These are phyloP conservation scores for Linum tenue DNA, from an alignment of 345 rosid species.

Conservation along the genomic window DNA sequence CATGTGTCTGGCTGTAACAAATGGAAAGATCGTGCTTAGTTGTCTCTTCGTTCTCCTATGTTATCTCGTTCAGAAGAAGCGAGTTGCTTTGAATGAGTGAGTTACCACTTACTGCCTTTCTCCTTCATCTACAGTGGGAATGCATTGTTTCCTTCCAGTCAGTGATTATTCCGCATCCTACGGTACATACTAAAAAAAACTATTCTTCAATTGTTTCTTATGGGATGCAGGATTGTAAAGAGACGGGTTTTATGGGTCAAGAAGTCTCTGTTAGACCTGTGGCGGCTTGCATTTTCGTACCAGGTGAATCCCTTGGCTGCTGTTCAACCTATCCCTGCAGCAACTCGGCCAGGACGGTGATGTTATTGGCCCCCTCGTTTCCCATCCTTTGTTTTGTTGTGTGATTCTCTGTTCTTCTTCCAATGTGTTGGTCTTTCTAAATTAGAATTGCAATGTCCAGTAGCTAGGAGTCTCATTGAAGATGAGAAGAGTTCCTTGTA, in stretches of 20 bases:
- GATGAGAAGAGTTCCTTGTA: too few relatives aligned
- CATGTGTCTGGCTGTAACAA: conserved; percentile 31
- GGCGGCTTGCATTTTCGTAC: conserved; percentile 87
- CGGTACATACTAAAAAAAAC: neutral
- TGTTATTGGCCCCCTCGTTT: too few relatives aligned
- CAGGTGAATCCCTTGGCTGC: conserved; percentile 92
- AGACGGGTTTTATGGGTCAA: conserved; percentile 34
- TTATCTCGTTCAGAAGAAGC: conserved; percentile 43
- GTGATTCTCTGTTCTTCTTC: neutral
- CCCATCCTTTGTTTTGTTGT: neutral
- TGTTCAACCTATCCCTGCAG: conserved; percentile 55
- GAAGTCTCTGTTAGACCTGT: conserved; percentile 60
- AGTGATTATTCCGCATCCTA: neutral
- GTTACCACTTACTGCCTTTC: conserved; percentile 4
- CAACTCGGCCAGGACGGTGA: conserved; percentile 14
- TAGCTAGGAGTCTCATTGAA: too few relatives aligned
- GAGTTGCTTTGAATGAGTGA: conserved; percentile 47
- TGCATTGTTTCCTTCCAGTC: neutral
- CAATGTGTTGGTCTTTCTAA: too few relatives aligned
- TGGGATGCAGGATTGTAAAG: conserved; percentile 37
- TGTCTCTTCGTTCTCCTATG: conserved; percentile 39
- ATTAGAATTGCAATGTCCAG: too few relatives aligned
- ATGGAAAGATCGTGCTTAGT: conserved; percentile 48
- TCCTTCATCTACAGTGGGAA: neutral
- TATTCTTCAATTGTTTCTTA: neutral